Evolutionary conservation across 805 yeast species (phyloP).

Genomic region (Yarrowia phangngaensis): DNA sequence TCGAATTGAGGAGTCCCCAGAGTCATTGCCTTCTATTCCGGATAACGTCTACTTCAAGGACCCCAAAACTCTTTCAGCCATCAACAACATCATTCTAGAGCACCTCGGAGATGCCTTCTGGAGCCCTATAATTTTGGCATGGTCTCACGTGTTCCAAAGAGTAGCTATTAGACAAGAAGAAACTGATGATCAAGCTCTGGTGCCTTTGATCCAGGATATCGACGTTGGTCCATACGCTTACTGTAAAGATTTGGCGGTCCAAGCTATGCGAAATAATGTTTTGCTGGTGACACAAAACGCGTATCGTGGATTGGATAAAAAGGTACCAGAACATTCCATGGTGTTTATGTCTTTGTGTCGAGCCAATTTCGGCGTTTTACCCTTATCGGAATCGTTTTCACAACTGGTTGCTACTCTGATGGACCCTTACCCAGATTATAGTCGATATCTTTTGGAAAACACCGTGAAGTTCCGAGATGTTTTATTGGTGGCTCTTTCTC

Average conservation of each 20-base stretch:
- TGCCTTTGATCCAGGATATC: conserved; percentile 8
- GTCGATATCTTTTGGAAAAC: conserved; percentile 48
- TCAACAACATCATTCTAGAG: conserved; percentile 29
- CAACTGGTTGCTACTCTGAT: conserved; percentile 9
- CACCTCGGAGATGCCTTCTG: conserved; percentile 14
- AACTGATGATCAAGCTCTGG: conserved; percentile 11
- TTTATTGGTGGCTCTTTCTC: conserved; percentile 58
- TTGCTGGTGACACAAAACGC: background rate
- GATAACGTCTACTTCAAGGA: conserved; percentile 26
- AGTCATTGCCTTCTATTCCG: background rate
- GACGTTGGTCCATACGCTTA: conserved; percentile 18
- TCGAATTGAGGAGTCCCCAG: conserved; percentile 5
- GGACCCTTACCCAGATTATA: conserved; percentile 44
- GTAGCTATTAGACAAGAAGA: conserved; percentile 33
- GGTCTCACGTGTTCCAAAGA: conserved; percentile 35
- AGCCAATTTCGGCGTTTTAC: conserved; percentile 13
- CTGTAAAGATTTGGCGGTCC: conserved; percentile 3
- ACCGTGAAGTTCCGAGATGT: conserved; percentile 44
- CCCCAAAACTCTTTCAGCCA: conserved; percentile 30
- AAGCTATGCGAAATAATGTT: conserved; percentile 3
- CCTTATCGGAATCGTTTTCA: conserved; percentile 17
- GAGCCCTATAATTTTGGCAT: conserved; percentile 33
- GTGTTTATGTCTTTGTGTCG: conserved; percentile 22
- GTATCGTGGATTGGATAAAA: background rate
- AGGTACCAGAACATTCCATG: conserved; percentile 1